Evolutionary conservation across 2,329 filamentous ascomycete species (phyloP), one percentile per base, ranked within the genome.

Genomic region (Fusarium tanahbumbuense): DNA sequence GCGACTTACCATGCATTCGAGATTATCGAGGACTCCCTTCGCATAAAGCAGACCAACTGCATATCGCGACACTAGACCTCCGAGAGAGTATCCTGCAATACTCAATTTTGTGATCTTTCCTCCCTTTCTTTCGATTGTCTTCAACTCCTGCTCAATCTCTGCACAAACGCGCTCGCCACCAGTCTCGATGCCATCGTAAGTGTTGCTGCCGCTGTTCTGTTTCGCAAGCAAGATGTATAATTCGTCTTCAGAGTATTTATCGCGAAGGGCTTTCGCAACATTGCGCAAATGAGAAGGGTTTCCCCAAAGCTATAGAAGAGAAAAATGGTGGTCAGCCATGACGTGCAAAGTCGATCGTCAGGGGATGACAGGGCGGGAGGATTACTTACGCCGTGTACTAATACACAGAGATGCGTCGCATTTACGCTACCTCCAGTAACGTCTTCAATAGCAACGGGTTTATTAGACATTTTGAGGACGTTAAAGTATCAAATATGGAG

Each of bases 1-100:
- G 7, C 16, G 20, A 56, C 55, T 49, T 83, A 92, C 89, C 80
- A 95, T 88, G 70, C 95, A 95, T 76, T 93, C 86, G 27, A 98
- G 85, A 61, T 86, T 86, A 60, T 97, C 91, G 60, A 98, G 89
- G 61, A 93, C 85, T 11, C 94, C 93, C 75, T 92, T 92, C 57
- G 92, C 90, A 73, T 94, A 89, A 6, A 98, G 84, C 74, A 98
- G 82, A 1, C 95, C 95, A 60, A 97, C 87, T 3, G 93, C 92
- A 82, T 97, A 98, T 64, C 95, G 87, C 12, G 93, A 90, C 7
- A 98, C 89, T 9, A 98, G 83, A 0, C 95, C 95, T 47, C 95
- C 95, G 3, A 98, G 85, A 0, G 93, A 97, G 79, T 98, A 98
- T 41, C 95, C 95, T 45, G 95, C 87, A 42, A 98, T 84, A 78